phyloP scores from a whole-genome alignment of 306 rosid genomes.

The Vachellia pachyceras region DNA sequence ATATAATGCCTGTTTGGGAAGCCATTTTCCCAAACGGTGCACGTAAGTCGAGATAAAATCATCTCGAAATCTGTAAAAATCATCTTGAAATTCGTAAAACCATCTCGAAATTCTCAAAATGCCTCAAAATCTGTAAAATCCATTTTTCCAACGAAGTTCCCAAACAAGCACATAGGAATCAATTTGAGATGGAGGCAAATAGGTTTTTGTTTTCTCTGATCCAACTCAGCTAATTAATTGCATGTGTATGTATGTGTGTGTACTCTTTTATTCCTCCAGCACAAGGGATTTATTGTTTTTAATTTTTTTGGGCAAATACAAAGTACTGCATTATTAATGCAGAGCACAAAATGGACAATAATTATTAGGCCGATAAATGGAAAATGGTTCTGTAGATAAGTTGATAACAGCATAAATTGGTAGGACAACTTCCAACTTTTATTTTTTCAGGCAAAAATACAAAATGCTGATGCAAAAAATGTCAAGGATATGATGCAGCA shows the following conservation, averaged over 20 bases:
- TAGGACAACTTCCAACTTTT: constrained; percentile 9
- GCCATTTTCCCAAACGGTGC: no score
- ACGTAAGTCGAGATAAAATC: no score
- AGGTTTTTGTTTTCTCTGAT: neutral
- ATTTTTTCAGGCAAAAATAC: constrained; percentile 29
- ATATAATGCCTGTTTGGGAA: no score
- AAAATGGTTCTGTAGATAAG: constrained; percentile 15
- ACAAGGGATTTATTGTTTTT: neutral
- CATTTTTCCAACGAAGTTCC: no score
- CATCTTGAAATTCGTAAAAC: no score
- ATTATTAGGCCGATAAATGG: neutral
- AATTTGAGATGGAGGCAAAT: no score
- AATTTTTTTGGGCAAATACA: constrained; percentile 27
- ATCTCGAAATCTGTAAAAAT: no score
- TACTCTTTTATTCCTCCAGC: neutral
- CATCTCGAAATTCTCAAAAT: no score
- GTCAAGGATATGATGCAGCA: constrained; percentile 9
- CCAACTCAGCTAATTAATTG: neutral
- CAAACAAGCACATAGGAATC: no score
- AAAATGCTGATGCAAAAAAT: constrained; percentile 28
- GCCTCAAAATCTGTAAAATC: no score
- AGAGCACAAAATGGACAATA: constrained; percentile 31
- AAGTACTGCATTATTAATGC: constrained; percentile 32
- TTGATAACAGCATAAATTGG: neutral
- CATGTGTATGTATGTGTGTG: neutral